Base-by-base conservation (phyloP, 371 early-diverging fungal species). In the Mortierella sp. region DNA sequence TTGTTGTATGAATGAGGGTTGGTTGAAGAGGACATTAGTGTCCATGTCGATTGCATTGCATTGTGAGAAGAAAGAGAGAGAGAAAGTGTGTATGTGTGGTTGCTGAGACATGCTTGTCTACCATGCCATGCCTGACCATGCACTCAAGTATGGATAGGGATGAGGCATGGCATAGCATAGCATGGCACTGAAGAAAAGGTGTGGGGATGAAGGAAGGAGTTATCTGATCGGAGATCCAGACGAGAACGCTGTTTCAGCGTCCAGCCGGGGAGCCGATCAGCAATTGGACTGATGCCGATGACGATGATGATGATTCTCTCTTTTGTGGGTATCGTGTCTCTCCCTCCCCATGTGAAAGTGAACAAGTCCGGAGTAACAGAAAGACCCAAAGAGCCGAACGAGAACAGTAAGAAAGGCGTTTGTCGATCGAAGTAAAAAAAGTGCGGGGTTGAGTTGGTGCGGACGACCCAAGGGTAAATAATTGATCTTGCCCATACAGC, bases 401-500 rank as follows among this genome's bases (percentile, higher is more conserved):
- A 26, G 34, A 28, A 48, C 46, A n/a, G 28, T 28, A 74, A 31
- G 16, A 43, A 48, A 46, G 59, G 40, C 64, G 40, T 6, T 34
- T 31, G 61, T 61, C 64, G 64, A 37, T 64, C 64, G 64, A 64
- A 16, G 16, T 31, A 61, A 61, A 70, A 69, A 57, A 28, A 59
- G 8, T 54, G 54, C 53, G 54, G 43, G 74, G 44, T 57, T 57
- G 64, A 72, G 55, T 46, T 26, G 46, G 46, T 31, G 69, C 37
- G 55, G 40, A 26, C 34, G 48, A 72, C 43, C 46, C 10, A 72
- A 61, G 37, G 37, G 37, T 43, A 64, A 72, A 24, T n/a, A 55
- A 26, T 24, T n/a, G 48, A 57, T 28, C 51, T n/a, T 48, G 70
- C 53, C 82, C 82, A 82, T 43, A 78, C 76, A 82, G 76, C 79